phyloP scores from a whole-genome alignment of 2,329 filamentous ascomycete species.

The Xylaria sp. region DNA sequence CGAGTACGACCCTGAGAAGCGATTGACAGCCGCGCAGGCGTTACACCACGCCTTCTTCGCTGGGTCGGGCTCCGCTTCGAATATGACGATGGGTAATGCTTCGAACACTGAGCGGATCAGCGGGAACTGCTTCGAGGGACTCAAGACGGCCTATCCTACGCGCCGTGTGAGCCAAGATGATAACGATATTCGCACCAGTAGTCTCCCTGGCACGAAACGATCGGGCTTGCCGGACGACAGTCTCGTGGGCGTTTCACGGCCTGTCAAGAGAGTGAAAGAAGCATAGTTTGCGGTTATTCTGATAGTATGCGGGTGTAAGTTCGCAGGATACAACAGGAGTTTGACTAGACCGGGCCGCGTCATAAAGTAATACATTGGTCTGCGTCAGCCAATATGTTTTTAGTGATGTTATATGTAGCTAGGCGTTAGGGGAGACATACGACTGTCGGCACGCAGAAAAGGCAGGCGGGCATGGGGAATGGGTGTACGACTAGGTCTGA shows the following conservation, averaged over 20 bases:
- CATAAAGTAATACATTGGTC: background rate
- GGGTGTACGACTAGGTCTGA: background rate
- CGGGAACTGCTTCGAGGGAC: slow-evolving; percentile 89
- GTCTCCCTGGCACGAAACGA: slow-evolving; percentile 89
- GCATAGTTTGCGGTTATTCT: slow-evolving; percentile 30
- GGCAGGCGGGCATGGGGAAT: background rate
- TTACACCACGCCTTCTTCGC: slow-evolving; percentile 90
- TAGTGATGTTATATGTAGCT: slow-evolving; percentile 15
- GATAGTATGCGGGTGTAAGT: background rate
- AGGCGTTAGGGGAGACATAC: slow-evolving; percentile 7
- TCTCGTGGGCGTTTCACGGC: slow-evolving; percentile 61
- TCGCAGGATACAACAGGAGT: too few relatives aligned
- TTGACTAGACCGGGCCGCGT: background rate
- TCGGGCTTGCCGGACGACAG: slow-evolving; percentile 85
- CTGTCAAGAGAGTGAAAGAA: slow-evolving; percentile 72
- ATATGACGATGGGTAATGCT: slow-evolving; percentile 9
- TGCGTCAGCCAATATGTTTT: background rate
- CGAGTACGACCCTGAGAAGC: slow-evolving; percentile 91
- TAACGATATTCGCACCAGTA: slow-evolving; percentile 92
- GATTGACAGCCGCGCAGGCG: slow-evolving; percentile 87
- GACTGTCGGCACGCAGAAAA: background rate
- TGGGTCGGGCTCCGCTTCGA: slow-evolving; percentile 4
- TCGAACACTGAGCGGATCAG: slow-evolving; percentile 72
- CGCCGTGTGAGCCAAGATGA: slow-evolving; percentile 93
- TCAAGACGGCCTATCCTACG: slow-evolving; percentile 89